These are phyloP conservation scores for Metroxylon sagu DNA, from an alignment of 176 grass and related monocot genomes.

Conservation along the genomic window DNA sequence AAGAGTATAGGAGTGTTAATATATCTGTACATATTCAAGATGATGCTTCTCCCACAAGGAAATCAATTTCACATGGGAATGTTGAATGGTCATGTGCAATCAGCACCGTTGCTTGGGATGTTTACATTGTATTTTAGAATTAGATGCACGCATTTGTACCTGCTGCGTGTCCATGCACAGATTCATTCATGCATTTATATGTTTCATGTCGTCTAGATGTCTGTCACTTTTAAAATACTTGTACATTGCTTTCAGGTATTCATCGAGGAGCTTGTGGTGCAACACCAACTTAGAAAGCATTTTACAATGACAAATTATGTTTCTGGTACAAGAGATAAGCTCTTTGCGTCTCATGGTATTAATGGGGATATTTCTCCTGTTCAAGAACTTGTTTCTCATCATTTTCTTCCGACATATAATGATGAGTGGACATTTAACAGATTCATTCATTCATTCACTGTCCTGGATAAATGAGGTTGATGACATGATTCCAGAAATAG, in stretches of 20 bases:
- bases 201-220: too few relatives aligned
- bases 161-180: too few relatives aligned
- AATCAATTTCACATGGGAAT: too few relatives aligned
- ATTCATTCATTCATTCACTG: conserved; percentile 14
- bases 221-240: background rate
- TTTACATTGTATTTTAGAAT: too few relatives aligned
- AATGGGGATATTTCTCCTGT: background rate
- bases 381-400: conserved; percentile 8
- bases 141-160: too few relatives aligned
- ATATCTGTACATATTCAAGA: too few relatives aligned
- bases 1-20: too few relatives aligned
- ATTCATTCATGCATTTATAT: too few relatives aligned
- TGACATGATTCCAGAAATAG: background rate
- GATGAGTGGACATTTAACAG: background rate
- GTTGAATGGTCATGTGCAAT: too few relatives aligned
- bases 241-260: conserved; percentile 12
- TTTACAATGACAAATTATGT: conserved; percentile 13
- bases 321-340: background rate
- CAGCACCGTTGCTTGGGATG: too few relatives aligned
- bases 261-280: conserved; percentile 11
- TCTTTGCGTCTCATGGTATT: conserved; percentile 12
- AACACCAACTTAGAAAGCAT: conserved; percentile 6
- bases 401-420: conserved; percentile 20
- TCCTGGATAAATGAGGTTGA: background rate
- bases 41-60: too few relatives aligned